Evolutionary conservation across 495 filamentous ascomycete species (phyloP).

Genomic region (Trichoderma erinaceum): DNA sequence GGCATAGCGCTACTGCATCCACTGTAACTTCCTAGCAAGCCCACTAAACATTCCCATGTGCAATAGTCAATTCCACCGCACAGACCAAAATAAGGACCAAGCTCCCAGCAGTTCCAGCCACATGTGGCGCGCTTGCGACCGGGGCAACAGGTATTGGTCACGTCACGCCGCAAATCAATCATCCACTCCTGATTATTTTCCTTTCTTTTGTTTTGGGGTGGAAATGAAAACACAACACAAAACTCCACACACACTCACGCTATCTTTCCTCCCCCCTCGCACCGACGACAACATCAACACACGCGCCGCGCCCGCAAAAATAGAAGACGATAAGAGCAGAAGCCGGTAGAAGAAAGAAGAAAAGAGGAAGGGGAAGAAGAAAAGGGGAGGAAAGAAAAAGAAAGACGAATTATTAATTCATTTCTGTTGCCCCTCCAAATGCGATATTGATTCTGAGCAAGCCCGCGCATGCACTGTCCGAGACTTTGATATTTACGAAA

Average conservation of each 20-base stretch:
- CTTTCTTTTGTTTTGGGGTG: conserved; percentile 1
- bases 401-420: background rate
- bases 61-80: background rate
- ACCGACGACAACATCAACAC: background rate
- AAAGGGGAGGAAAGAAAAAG: background rate
- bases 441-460: background rate
- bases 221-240: conserved; percentile 2
- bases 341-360: background rate
- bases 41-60: background rate
- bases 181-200: conserved; percentile 6
- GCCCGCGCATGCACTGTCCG: background rate
- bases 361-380: background rate
- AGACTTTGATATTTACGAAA: background rate
- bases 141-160: conserved; percentile 11
- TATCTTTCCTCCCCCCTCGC: background rate
- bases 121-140: conserved; percentile 3
- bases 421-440: conserved; percentile 7
- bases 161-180: conserved; percentile 8
- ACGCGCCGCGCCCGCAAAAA: background rate
- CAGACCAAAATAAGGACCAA: background rate
- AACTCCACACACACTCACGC: conserved; percentile 4
- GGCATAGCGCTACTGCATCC: background rate
- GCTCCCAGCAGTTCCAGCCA: conserved; percentile 1
- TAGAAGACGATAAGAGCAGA: background rate
- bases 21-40: background rate